Evolutionary conservation across 1,284 basidiomycete species (phyloP).

Genomic region (Apiotrichum sp.): DNA sequence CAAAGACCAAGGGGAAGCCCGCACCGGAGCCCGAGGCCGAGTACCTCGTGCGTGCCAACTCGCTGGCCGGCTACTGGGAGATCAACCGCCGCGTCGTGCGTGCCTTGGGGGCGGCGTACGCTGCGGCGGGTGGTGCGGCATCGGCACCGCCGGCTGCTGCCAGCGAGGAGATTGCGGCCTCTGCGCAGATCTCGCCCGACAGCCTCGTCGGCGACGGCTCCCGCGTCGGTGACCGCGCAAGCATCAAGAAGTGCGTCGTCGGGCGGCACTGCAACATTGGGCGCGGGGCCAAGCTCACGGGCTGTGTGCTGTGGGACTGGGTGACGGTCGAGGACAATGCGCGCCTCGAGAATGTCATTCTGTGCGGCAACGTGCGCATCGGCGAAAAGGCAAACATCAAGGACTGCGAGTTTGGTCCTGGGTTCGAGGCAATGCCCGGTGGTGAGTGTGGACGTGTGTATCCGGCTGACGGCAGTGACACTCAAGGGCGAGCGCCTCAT

Average conservation of each 20-base stretch:
- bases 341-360: constrained; percentile 80
- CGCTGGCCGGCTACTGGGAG: constrained; percentile 73
- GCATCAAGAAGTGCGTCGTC: constrained; percentile 80
- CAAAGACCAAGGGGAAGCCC: constrained; percentile 15
- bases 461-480: constrained; percentile 43
- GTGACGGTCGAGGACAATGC: constrained; percentile 66
- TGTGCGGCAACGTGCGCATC: constrained; percentile 74
- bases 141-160: background rate
- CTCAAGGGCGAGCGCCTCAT: constrained; percentile 61
- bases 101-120: constrained; percentile 18
- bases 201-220: constrained; percentile 75
- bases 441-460: constrained; percentile 50
- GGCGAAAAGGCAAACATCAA: constrained; percentile 72
- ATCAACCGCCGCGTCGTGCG: constrained; percentile 57
- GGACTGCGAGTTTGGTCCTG: constrained; percentile 77
- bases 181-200: constrained; percentile 79
- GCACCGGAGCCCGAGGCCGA: constrained; percentile 50
- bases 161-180: constrained; percentile 45
- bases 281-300: constrained; percentile 72
- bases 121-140: constrained; percentile 6
- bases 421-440: constrained; percentile 67
- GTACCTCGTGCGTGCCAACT: constrained; percentile 71
- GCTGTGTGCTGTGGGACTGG: constrained; percentile 86
- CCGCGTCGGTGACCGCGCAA: constrained; percentile 73
- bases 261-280: constrained; percentile 85